These are phyloP conservation scores for Stephania cephalantha DNA, from an alignment of 164 flowering plant species.

Conservation along the genomic window DNA sequence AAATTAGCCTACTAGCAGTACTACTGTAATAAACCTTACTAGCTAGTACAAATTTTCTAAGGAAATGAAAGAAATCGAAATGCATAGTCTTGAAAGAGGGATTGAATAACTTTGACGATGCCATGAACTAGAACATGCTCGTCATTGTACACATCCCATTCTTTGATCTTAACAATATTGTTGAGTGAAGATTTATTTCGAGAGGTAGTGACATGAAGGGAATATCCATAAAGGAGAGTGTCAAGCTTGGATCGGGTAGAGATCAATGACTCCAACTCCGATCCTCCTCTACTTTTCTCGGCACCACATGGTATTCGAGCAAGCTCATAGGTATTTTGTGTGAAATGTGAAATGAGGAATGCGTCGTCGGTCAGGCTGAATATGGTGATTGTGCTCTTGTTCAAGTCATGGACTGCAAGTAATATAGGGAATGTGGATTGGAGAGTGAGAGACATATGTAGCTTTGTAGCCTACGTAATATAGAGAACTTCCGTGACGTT, in stretches of 20 bases:
- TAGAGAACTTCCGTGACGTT: not conserved
- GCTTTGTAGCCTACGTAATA: not conserved
- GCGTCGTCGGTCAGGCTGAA: not conserved
- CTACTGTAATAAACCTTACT: too few relatives aligned
- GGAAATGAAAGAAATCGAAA: too few relatives aligned
- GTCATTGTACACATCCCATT: conserved; percentile 16
- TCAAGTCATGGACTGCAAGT: not conserved
- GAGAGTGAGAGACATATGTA: conserved; percentile 3
- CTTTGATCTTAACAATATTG: conserved; percentile 5
- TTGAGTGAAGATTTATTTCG: not conserved
- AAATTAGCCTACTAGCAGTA: too few relatives aligned
- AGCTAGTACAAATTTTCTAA: too few relatives aligned
- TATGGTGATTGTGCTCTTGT: not conserved
- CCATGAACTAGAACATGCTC: conserved; percentile 14
- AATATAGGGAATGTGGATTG: not conserved
- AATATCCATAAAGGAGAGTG: conserved; percentile 13
- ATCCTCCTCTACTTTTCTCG: not conserved
- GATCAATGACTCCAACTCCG: not conserved
- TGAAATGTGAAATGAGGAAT: not conserved
- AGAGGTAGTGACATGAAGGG: conserved; percentile 6
- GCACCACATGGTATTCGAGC: conserved; percentile 2
- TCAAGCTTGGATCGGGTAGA: conserved; percentile 9
- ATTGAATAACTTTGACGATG: conserved; percentile 14
- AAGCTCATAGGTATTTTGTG: conserved; percentile 1
- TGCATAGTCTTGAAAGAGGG: conserved; percentile 7